phyloP scores from a whole-genome alignment of 805 yeast species.

The Metschnikowia vanudenii region DNA sequence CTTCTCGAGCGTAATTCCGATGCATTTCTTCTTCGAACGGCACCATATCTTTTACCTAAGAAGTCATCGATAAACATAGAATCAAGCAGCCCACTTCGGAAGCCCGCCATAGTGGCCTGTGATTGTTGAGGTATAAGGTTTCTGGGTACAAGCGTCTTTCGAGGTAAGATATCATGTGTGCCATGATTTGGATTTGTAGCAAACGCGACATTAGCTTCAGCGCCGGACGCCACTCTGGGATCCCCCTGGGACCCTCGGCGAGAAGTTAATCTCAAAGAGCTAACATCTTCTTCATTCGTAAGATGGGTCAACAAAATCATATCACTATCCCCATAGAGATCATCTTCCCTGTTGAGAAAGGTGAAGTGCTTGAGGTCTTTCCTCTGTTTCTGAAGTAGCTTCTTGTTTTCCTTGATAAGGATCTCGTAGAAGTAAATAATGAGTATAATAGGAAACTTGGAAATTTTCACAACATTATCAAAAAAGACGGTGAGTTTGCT shows the following conservation, averaged over 20 bases:
- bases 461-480: conserved; percentile 25
- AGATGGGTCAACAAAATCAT: conserved; percentile 22
- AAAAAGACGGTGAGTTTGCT: conserved; percentile 13
- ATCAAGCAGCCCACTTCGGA: conserved; percentile 40
- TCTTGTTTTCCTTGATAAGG: conserved; percentile 20
- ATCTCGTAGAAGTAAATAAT: conserved; percentile 36
- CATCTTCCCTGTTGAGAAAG: conserved; percentile 32
- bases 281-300: conserved; percentile 24
- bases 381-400: conserved; percentile 19
- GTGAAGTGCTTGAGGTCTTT: conserved; percentile 34
- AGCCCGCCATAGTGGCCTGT: conserved; percentile 33
- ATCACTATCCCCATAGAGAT: conserved; percentile 32
- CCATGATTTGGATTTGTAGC: conserved; percentile 2
- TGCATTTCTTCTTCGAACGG: conserved; percentile 7
- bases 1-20: conserved; percentile 6
- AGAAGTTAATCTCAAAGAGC: conserved; percentile 25
- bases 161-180: neutral
- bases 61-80: conserved; percentile 37
- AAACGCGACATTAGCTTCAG: conserved; percentile 6
- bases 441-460: conserved; percentile 37
- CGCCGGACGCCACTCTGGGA: conserved; percentile 7
- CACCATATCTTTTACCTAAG: conserved; percentile 29
- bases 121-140: conserved; percentile 29
- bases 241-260: conserved; percentile 27
- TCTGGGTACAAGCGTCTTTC: neutral